Evolutionary conservation across 2,329 filamentous ascomycete genomes (phyloP), one percentile per base, ranked within the genome.

Genomic region (Venturia aucupariae): DNA sequence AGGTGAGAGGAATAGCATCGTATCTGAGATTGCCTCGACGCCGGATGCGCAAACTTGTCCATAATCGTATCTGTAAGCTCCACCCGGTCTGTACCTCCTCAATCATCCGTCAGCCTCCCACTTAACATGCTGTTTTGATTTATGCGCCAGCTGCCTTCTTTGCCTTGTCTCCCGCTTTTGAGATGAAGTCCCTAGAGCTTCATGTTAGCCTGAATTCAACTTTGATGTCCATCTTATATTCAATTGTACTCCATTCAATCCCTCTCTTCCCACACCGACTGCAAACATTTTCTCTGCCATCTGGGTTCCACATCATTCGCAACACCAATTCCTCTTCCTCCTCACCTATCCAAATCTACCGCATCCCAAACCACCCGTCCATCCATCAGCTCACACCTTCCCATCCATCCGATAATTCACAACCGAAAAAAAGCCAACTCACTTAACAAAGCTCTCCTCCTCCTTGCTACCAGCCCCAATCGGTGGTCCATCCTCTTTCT

Each of bases 401-500:
- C 30, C 4, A 4, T 6, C 24, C 27, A 5, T 1, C 27, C 15
- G 8, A 32, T 27, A 24, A 30, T 57, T 19, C 51, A 57, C 19
- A n/a, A n/a, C 6, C 8, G 48, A 17, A 57, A 57, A n/a, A n/a
- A 8, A 35, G 0, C 10, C 1, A 15, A 65, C 64, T 62, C 46
- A 88, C 85, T 86, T 82, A 72, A 88, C 85, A 75, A 87, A 88
- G 72, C 81, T 81, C 78, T 87, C 85, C 78, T 88, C 85, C 70
- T 87, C 85, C 76, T 86, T 86, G 78, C 82, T 86, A 71, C 79
- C 78, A 63, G 85, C 85, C 72, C 86, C 84, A 76, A 87, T 84
- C 51, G 84, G 82, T 64, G 85, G 85, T 66, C 76, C 76, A 32
- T 66, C n/a, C 30, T 61, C 64, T 24, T 66, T 66, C 24, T 42